These are phyloP conservation scores for Tetrahymena borealis DNA, from an alignment of 73 alveolate species.

Conservation along the genomic window DNA sequence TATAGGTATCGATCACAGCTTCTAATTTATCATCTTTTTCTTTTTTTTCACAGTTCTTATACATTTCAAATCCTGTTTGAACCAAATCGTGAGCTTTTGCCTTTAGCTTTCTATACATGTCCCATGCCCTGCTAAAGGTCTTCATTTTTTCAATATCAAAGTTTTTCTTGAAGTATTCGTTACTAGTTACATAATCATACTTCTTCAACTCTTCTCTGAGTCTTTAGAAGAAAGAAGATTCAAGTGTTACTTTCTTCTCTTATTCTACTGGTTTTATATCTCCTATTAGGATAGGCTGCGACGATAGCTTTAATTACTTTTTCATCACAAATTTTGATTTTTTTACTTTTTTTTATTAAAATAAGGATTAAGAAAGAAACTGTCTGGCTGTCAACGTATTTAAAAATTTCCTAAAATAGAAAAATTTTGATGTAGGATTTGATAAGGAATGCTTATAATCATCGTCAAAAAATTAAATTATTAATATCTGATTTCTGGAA, in stretches of 20 bases:
- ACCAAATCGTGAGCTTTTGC: not conserved
- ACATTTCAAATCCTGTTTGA: not conserved
- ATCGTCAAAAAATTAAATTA: not conserved
- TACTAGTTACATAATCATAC: not conserved
- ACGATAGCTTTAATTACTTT: not conserved
- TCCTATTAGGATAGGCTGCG: not conserved
- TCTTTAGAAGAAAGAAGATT: not conserved
- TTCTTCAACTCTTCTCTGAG: not conserved
- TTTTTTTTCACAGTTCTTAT: not conserved
- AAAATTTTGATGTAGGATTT: no score
- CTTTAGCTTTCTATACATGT: not conserved
- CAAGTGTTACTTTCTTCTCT: not conserved
- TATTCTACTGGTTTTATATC: not conserved
- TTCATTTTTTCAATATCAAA: not conserved
- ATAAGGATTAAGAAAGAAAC: not conserved
- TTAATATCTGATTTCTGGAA: not conserved
- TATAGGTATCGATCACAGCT: not conserved
- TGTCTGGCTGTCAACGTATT: no score
- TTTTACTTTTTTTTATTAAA: not conserved
- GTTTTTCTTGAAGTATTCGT: not conserved
- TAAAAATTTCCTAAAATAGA: no score
- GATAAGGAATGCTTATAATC: no score
- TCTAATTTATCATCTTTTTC: not conserved
- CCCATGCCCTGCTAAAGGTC: not conserved
- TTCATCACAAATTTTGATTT: not conserved